Base-by-base conservation (phyloP, 176 grass and related monocot genomes). In the Ensete ventricosum region DNA sequence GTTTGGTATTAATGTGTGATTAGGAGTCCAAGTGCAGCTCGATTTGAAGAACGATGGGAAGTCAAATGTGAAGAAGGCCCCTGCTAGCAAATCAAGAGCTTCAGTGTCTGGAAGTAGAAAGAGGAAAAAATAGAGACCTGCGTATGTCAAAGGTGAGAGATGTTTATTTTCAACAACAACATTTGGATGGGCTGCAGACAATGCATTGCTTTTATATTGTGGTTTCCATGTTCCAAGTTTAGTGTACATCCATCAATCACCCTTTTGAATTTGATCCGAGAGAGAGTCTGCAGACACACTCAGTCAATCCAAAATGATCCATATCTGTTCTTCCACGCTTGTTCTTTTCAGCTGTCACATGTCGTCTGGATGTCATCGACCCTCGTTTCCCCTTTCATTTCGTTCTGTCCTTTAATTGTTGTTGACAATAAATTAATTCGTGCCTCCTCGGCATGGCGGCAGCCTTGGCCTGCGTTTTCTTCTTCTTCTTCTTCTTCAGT, bases 21-120 rank as follows among this genome's bases (percentile, higher is more conserved):
- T 79, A 99, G 96, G 91, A 80, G 91, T 99, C 54, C 91, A 86
- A 87, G 91, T 99, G 73, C 91, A 95, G 70, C 81, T 99, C 3
- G 84, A 99, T 73, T 84, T 99, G 75, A 95, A 99, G 81, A 91
- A 78, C 60, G 81, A 80, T 3, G 84, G 70, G 10, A 87, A 72
- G 0, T 71, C 87, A 0, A 78, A 87, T 48, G 83, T 65, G 17
- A 99, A 99, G 86, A 95, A 92, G 76, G 54, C 73, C 3, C 81
- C 86, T 1, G 83, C 86, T 1, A 81, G 80, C 43, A 87, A 73
- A 81, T 75, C 91, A 66, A 91, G 58, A 81, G 52, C 59, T 34
- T n/a, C 86, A 55, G 82, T 67, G 68, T 89, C 86, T 50, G 19
- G 29, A 24, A 73, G 84, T 54, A 86, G 84, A 73, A 95, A 99